Base-by-base conservation (phyloP, 352 stramenopile species). In the Globisporangium viniferum region DNA sequence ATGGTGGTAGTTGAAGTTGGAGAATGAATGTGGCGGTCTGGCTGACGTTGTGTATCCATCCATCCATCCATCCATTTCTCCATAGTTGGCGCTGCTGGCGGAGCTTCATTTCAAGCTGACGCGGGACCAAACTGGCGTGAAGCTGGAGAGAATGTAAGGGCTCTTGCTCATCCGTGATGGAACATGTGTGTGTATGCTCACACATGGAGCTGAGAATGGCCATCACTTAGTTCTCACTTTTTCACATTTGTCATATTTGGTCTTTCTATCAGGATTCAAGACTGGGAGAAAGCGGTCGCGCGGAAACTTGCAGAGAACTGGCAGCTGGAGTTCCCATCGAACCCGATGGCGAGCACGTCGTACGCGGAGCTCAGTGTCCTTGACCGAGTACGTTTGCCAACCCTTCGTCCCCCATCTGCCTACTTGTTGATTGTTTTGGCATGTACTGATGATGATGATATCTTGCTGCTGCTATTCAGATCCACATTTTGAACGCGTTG, bases 91-190 rank as follows among this genome's bases (percentile, higher is more conserved):
- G 70, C 70, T 94, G 35, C 68, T 94, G 59, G 86, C 86, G 14
- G 86, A 94, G 75, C 51, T 94, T 51, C 86, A 94, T 69, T 94
- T 86, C 69, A 92, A 93, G 76, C 74, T 94, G 53, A 76, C 82
- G 20, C 79, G 86, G 20, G 86, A 94, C 64, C 84, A 92, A 58
- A 79, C 73, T 33, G 80, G 79, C 64, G 76, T 87, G 29, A 94
- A 94, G 76, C 75, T 91, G 73, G 84, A 93, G 59, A 86, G 83
- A 78, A 93, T 94, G 86, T 93, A 61, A 46, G 82, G 14, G 14
- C 9, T 31, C 36, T 10, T 61, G 29, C 33, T 31, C 31, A 31
- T 41, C 46, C 4, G 3, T 18, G 29, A 22, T 31, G 18, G 15
- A 20, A 46, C 46, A 31, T 15, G 3, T 27, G 53, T 55, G n/a